Evolutionary conservation across 805 yeast genomes (phyloP), one percentile per base, ranked within the genome.

Genomic region (Metschnikowia vanudenii): DNA sequence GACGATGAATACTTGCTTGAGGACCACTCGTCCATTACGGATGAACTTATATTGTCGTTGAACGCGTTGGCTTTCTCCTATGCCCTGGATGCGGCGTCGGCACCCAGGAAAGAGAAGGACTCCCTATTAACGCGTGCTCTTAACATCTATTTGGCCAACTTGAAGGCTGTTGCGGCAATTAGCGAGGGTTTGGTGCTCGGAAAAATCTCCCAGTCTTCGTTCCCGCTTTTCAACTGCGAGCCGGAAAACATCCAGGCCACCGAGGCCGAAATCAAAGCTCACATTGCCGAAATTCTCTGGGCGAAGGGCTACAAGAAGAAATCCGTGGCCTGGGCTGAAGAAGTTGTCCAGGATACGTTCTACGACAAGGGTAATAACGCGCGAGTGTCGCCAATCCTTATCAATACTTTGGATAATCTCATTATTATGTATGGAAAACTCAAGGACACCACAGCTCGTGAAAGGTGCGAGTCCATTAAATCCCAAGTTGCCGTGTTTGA

Each of bases 311-410:
- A 53, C 53, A 62, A 63, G 46, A 56, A 64, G 46, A 65, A 67
- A 43, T 74, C 76, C 19, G 60, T 69, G 34, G 56, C 69, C 2
- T 71, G 76, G 76, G 62, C 65, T 13, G 75, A 72, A 51, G 73
- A 72, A 46, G 67, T 71, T 3, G 57, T 72, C 7, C 72, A 68
- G 39, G 67, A 65, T 18, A 56, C 65, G 26, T 71, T 63, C 51
- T 61, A 59, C 45, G 62, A 58, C 41, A 63, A 63, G 52, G 56
- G 60, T 35, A 55, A 59, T 29, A 52, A 61, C 13, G 45, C 63
- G 3, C 55, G 60, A 19, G 65, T 62, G 0, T 57, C 65, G 3
- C 62, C 64, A 2, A 60, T 72, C 14, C 56, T 71, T 32, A 38
- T 53, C 33, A 51, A 55, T 38, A 74, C 67, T 7, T 56, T 72